Conservation (phyloP, 164 flowering plant genomes). For the Warburgia ugandensis region DNA sequence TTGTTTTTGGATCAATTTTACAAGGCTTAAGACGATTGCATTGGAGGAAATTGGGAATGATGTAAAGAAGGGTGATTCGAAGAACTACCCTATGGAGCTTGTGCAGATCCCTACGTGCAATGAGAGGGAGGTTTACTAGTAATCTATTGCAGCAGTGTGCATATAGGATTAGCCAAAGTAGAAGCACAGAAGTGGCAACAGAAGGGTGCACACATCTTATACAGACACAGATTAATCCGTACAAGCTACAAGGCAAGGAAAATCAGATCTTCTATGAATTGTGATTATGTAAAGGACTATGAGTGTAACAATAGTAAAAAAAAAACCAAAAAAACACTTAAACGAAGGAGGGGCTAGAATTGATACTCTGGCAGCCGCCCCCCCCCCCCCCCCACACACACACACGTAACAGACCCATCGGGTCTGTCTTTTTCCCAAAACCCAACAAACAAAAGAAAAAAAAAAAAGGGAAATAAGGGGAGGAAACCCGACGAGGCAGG, state of each 20-base stretch:
- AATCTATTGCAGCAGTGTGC: slow-evolving; percentile 89
- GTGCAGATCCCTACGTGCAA: slow-evolving; percentile 98
- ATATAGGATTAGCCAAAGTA: slow-evolving; percentile 85
- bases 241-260: slow-evolving; percentile 98
- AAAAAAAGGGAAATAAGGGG: too few species aligned
- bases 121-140: slow-evolving; percentile 97
- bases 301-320: too few species aligned
- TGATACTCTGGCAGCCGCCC: too few species aligned
- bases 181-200: slow-evolving; percentile 95
- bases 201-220: slow-evolving; percentile 73
- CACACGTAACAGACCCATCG: too few species aligned
- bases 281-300: slow-evolving; percentile 89
- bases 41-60: slow-evolving; percentile 22
- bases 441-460: too few species aligned
- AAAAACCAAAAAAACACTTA: too few species aligned
- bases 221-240: slow-evolving; percentile 84
- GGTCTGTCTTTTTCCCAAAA: too few species aligned
- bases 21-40: slow-evolving; percentile 55
- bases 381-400: too few species aligned
- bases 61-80: slow-evolving; percentile 25
- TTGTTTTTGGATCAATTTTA: slow-evolving; percentile 73
- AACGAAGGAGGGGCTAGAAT: too few species aligned
- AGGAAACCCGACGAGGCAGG: too few species aligned
- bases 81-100: slow-evolving; percentile 81
- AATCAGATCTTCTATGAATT: slow-evolving; percentile 89